Evolutionary conservation across 805 yeast species (phyloP).

Genomic region (Komagataella kurtzmanii): DNA sequence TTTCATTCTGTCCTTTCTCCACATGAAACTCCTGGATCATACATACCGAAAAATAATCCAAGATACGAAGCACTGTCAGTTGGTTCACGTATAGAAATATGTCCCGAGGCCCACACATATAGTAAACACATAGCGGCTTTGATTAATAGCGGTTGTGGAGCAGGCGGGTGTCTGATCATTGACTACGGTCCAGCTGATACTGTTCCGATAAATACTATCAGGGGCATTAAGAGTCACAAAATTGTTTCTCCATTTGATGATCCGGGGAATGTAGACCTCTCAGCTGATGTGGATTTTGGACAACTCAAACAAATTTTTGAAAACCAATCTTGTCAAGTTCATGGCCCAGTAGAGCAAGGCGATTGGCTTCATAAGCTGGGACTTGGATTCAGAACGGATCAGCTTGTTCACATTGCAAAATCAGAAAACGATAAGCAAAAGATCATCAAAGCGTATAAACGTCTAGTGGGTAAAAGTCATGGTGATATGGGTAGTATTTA

Average conservation of each 20-base stretch:
- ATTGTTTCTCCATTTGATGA: slow-evolving; percentile 62
- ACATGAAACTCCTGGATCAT: slow-evolving; percentile 47
- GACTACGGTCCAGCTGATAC: slow-evolving; percentile 61
- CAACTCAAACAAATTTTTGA: slow-evolving; percentile 30
- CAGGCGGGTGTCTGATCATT: slow-evolving; percentile 58
- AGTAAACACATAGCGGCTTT: slow-evolving; percentile 38
- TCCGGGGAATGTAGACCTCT: slow-evolving; percentile 73
- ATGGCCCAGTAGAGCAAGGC: slow-evolving; percentile 64
- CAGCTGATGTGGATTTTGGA: slow-evolving; percentile 73
- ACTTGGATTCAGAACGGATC: slow-evolving; percentile 54
- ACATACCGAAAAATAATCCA: slow-evolving; percentile 33
- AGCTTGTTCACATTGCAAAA: slow-evolving; percentile 30
- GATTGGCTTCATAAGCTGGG: slow-evolving; percentile 72
- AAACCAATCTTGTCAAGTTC: slow-evolving; percentile 12
- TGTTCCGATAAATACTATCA: slow-evolving; percentile 56
- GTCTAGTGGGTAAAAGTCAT: slow-evolving; percentile 49
- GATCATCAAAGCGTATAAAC: slow-evolving; percentile 40
- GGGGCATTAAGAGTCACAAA: slow-evolving; percentile 63
- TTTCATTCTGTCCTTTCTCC: slow-evolving; percentile 48
- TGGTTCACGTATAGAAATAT: slow-evolving; percentile 54
- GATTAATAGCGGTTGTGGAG: slow-evolving; percentile 17
- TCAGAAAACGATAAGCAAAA: slow-evolving; percentile 31
- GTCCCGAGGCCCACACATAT: slow-evolving; percentile 58
- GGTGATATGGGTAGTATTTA: slow-evolving; percentile 66
- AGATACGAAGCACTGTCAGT: slow-evolving; percentile 41